A percentile compares a stretch with the other conserved stretches of the same genome.
phyloP scores from a whole-genome alignment of 2,329 filamentous ascomycete species.

The Apiospora malaysiana region DNA sequence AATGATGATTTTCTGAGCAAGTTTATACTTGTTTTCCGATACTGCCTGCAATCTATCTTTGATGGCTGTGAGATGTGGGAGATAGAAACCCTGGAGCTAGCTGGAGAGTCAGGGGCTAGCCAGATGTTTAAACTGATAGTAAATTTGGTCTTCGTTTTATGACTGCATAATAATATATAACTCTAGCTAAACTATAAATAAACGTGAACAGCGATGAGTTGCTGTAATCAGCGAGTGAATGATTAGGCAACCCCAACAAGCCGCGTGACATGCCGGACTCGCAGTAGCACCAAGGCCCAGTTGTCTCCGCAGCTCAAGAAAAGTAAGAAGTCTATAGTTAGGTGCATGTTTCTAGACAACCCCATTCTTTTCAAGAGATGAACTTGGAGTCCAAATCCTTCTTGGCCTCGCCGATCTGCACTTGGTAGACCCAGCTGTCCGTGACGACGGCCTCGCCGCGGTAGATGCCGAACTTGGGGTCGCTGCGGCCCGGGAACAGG shows the following conservation, averaged over 20 bases:
- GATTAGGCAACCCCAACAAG: neutral
- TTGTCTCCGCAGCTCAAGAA: neutral
- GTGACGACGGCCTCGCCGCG: slow-evolving; percentile 26
- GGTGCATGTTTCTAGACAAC: neutral
- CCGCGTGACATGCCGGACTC: neutral
- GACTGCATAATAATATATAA: neutral
- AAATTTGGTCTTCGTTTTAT: neutral
- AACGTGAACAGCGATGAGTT: neutral
- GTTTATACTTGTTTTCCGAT: neutral
- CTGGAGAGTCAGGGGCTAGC: neutral
- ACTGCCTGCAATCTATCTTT: neutral
- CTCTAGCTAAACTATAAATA: neutral
- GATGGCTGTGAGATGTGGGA: neutral
- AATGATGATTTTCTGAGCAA: neutral
- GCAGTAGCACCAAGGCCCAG: no score
- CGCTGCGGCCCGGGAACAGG: slow-evolving; percentile 27
- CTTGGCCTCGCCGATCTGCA: slow-evolving; percentile 29
- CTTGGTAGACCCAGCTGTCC: slow-evolving; percentile 29
- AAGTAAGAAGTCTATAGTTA: neutral
- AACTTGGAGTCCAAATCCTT: slow-evolving; percentile 2
- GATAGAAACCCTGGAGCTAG: neutral
- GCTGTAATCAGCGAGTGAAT: neutral
- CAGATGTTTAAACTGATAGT: no score
- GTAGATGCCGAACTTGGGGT: slow-evolving; percentile 30
- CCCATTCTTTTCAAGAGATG: neutral